These are phyloP conservation scores for Aspergillus luchuensis DNA, from an alignment of 2,329 filamentous ascomycete species.

Conservation along the genomic window DNA sequence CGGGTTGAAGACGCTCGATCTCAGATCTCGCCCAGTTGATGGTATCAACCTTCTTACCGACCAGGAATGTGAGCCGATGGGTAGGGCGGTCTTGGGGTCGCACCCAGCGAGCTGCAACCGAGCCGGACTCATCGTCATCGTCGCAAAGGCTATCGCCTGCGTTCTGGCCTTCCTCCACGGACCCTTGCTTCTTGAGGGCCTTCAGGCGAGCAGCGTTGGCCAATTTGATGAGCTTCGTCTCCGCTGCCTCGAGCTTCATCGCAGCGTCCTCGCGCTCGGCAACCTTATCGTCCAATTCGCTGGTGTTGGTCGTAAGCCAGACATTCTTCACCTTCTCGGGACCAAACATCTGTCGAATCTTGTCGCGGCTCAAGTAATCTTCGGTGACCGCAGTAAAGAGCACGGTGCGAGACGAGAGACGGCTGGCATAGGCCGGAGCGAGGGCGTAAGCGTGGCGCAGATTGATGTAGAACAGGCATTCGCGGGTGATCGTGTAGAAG, in stretches of 20 bases:
- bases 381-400: constrained; percentile 84
- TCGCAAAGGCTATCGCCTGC: constrained; percentile 48
- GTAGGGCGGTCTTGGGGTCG: constrained; percentile 72
- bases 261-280: constrained; percentile 78
- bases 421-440: constrained; percentile 78
- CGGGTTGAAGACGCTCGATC: constrained; percentile 72
- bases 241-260: constrained; percentile 79
- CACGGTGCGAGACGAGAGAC: constrained; percentile 86
- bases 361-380: constrained; percentile 74
- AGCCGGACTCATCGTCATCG: constrained; percentile 68
- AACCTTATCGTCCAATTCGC: constrained; percentile 77
- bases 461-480: constrained; percentile 90
- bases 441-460: constrained; percentile 89
- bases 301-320: constrained; percentile 79
- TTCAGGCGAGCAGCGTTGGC: constrained; percentile 74
- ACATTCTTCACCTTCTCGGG: constrained; percentile 73
- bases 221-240: constrained; percentile 79
- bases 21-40: constrained; percentile 86
- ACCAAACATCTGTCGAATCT: constrained; percentile 78
- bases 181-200: constrained; percentile 60
- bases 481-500: constrained; percentile 82
- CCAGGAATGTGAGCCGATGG: constrained; percentile 69
- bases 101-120: constrained; percentile 74
- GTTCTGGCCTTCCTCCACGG: constrained; percentile 39
- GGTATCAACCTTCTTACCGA: constrained; percentile 89